Base-by-base conservation (phyloP, 768 basidiomycete genomes). In the Rhodotorula kratochvilovae region DNA sequence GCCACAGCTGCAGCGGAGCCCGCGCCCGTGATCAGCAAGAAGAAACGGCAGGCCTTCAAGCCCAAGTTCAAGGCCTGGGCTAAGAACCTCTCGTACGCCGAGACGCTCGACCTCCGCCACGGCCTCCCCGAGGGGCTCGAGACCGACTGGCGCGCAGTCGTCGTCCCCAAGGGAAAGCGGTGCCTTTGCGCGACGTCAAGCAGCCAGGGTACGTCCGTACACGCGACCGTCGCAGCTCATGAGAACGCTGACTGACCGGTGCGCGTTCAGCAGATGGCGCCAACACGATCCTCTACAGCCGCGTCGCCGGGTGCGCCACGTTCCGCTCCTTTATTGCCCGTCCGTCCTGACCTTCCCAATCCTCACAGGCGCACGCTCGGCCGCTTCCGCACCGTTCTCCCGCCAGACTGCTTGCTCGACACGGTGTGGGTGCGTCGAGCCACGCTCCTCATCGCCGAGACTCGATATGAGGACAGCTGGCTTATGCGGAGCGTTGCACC, bases 141-240 rank as follows among this genome's bases (percentile, higher is more conserved):
- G 33, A 48, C 3, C 10, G 67, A 68, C 1, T 74, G 63, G 62
- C 50, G 66, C 25, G 39, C 64, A 39, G 59, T 56, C 27, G 73
- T 69, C 15, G 60, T 68, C 8, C 73, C 73, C 31, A 61, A 61
- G 46, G 73, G 73, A 17, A 74, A 74, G 59, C 42, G 73, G 25
- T 68, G 67, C n/a, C n/a, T 74, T 42, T 61, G 59, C n/a, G 73
- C 70, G 1, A 65, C 67, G 4, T 31, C 55, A 21, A 63, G 42
- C 29, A 69, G 61, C 23, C n/a, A 39, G 11, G 27, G 72, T 70
- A 46, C 31, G 68, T 50, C 25, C 1, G 5, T 8, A n/a, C n/a
- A n/a, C n/a, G n/a, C n/a, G n/a, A n/a, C n/a, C n/a, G n/a, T n/a
- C n/a, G n/a, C n/a, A n/a, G n/a, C n/a, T n/a, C n/a, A n/a, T n/a